phyloP scores from a whole-genome alignment of 2,329 filamentous ascomycete genomes.

The Colletotrichum falcatum region DNA sequence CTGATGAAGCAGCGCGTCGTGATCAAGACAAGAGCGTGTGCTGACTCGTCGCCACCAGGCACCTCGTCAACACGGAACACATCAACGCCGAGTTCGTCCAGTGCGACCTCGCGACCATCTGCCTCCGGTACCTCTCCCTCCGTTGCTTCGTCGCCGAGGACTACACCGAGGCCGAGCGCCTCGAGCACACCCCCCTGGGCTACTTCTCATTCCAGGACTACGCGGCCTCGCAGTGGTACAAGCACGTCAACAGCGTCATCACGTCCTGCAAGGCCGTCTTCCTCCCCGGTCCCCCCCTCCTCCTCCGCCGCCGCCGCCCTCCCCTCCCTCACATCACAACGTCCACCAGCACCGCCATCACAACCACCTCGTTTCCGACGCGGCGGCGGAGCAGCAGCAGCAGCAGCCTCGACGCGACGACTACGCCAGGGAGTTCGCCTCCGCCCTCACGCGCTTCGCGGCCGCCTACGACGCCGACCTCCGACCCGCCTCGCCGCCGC shows the following conservation, averaged over 20 bases:
- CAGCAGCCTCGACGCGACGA: background rate
- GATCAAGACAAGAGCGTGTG: too few relatives aligned
- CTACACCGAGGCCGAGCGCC: constrained; percentile 37
- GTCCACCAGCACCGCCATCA: background rate
- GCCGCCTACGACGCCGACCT: constrained; percentile 18
- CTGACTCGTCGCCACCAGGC: too few relatives aligned
- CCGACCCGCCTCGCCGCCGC: background rate
- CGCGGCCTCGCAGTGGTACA: constrained; percentile 50
- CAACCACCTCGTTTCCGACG: background rate
- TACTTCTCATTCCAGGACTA: constrained; percentile 55
- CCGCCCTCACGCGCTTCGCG: constrained; percentile 32
- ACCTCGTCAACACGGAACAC: constrained; percentile 45
- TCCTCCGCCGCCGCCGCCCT: background rate
- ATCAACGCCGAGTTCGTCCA: constrained; percentile 46
- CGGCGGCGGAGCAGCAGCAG: background rate
- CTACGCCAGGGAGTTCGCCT: background rate
- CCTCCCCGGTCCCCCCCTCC: background rate
- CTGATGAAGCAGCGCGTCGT: too few relatives aligned
- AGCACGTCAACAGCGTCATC: constrained; percentile 48
- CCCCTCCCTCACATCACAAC: background rate
- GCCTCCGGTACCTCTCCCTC: constrained; percentile 51
- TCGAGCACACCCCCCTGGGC: constrained; percentile 43
- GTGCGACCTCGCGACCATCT: constrained; percentile 49
- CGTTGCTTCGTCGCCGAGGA: constrained; percentile 46
- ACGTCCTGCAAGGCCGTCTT: constrained; percentile 32